Evolutionary conservation across 2,329 filamentous ascomycete genomes (phyloP).

Genomic region (Fonsecaea erecta): DNA sequence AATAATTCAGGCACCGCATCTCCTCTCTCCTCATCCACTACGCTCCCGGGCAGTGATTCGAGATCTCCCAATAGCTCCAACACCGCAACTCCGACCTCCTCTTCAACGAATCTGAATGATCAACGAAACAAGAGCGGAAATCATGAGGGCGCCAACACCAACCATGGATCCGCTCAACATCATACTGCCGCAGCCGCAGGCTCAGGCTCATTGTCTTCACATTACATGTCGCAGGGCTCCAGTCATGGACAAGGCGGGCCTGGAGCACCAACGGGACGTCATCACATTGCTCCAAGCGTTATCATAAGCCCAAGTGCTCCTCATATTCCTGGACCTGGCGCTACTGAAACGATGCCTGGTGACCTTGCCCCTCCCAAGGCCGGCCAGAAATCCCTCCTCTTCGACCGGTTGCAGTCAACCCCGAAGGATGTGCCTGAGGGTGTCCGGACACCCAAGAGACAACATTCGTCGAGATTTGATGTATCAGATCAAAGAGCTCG

Average conservation of each 20-base stretch:
- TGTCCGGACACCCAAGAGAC: constrained; percentile 90
- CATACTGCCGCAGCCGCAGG: constrained; percentile 38
- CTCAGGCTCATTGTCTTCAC: constrained; percentile 42
- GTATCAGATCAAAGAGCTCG: constrained; percentile 88
- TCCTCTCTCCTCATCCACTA: constrained; percentile 65
- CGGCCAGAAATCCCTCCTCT: constrained; percentile 84
- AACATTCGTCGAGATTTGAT: constrained; percentile 97
- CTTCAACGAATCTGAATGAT: constrained; percentile 84
- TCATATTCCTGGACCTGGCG: constrained; percentile 91
- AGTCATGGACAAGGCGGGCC: constrained; percentile 55
- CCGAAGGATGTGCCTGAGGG: constrained; percentile 97
- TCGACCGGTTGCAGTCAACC: constrained; percentile 86
- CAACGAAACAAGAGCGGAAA: constrained; percentile 74
- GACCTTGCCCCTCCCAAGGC: constrained; percentile 93
- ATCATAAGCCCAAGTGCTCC: constrained; percentile 94
- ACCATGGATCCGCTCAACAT: constrained; percentile 30
- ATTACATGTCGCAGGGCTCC: constrained; percentile 42
- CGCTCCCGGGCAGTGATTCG: constrained; percentile 46
- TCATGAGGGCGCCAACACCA: constrained; percentile 50
- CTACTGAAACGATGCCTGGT: constrained; percentile 96
- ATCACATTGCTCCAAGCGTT: constrained; percentile 78
- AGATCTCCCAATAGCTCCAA: constrained; percentile 65
- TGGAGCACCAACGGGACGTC: constrained; percentile 67
- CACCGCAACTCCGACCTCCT: constrained; percentile 81
- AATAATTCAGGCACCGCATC: constrained; percentile 71